Evolutionary conservation across 2,329 filamentous ascomycete genomes (phyloP), one percentile per base, ranked within the genome.

Genomic region (Diaporthe humulicola): DNA sequence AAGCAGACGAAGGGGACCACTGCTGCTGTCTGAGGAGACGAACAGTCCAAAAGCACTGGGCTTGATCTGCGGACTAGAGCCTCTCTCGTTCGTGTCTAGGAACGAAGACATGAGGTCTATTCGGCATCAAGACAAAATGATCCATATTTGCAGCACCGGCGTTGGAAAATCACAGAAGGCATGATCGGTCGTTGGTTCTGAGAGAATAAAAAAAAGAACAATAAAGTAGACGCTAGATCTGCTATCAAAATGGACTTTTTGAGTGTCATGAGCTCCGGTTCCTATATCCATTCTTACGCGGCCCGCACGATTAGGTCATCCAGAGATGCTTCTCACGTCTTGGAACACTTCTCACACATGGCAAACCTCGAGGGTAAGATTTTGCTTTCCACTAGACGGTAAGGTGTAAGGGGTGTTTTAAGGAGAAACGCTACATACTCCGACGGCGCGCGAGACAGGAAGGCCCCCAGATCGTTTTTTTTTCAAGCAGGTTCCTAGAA

Each of bases 111-210:
- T 9, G 42, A 33, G 14, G 12, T 36, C 28, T 22, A 19, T 12
- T 36, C 25, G 8, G 45, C 45, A 40, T 67, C 30, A 38, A 52
- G 64, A 25, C 42, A 52, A 36, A 10, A 19, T 50, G 61, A 33
- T 22, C 30, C 30, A 48, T 67, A 28, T n/a, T 38, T 52, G 45
- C 45, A 67, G 64, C 45, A 67, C 42, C 45, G 64, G 64, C 64
- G 64, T 67, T 67, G 64, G 64, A 67, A 50, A 67, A 36, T 25
- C 3, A 67, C 30, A 50, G 28, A 38, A 2, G 45, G 45, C 30
- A 38, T 38, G 64, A 17, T 52, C 22, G 30, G 17, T 36, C 22
- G 42, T 25, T 50, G 61, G 42, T 48, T 50, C 28, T 25, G 42
- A 38, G 14, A 25, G 12, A 19, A 45, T 8, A 9, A 28, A 33